Evolutionary conservation across 176 grass and related monocot genomes (phyloP), one percentile per base, ranked within the genome.

Genomic region (Zizania latifolia): DNA sequence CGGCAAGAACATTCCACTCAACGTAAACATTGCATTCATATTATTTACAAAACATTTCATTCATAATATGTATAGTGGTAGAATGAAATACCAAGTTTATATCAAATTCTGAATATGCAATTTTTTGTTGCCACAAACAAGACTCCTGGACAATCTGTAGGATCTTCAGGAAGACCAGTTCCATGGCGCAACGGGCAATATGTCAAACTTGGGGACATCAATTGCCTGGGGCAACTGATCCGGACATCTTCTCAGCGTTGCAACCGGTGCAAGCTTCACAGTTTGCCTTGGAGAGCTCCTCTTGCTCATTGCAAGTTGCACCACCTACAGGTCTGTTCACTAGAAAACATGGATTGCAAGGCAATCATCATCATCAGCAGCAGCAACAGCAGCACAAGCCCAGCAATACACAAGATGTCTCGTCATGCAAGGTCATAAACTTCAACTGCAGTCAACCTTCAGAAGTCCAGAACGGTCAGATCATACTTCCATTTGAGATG

Each of bases 141-240:
- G 96, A 99, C 64, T 91, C 82, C 29, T 99, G 96, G 96, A 90
- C 96, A 15, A 95, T 99, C 24, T 99, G 92, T 19, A 94, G 85
- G 55, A 99, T 99, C 76, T 99, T 99, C 78, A 92, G 90, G 89
- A 99, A 99, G 63, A 92, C 73, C 44, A 99, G 80, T 55, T 99
- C 89, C 6, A 82, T 85, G 89, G 92, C 96, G 19, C 96, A 99
- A 12, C 78, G 83, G 75, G 89, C 82, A 10, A 53, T 99, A 6
- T 85, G 77, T 31, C 87, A 92, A 31, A 73, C 85, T 7, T 89
- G 89, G 86, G 80, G 85, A 0, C 76, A 86, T 61, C 82, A 85
- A 56, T 29, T 86, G 21, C 74, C 79, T 54, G 65, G 75, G 24
- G 4, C 76, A 71, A 85, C 60, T 23, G 79, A 86, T 44, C 72